Base-by-base conservation (phyloP, 1,284 basidiomycete genomes). In the Pascua sp. region DNA sequence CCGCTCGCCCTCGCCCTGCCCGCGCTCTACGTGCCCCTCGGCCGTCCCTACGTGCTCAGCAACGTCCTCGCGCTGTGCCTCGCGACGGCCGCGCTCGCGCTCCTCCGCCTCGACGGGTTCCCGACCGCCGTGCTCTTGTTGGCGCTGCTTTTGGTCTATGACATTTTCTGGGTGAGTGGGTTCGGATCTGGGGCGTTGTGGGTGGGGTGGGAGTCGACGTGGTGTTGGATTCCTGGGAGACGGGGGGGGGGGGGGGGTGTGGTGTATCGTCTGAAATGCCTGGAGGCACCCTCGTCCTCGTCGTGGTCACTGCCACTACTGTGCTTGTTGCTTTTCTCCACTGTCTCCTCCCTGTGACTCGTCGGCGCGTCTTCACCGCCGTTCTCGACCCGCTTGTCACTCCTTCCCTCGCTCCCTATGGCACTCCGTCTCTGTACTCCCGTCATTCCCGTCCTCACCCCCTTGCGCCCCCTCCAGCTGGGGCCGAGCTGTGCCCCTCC, bases 41-140 rank as follows among this genome's bases (percentile, higher is more conserved):
- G 80, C 51, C 84, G 83, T 70, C 86, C 89, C 42, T 88, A 86
- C 57, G 69, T 92, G 37, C 77, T 92, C 24, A 89, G 86, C 43
- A 88, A 97, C 75, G 71, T 93, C 38, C 81, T 98, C 10, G 89
- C 86, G 0, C 80, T 97, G 42, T 89, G 90, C 0, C 90, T 97
- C 70, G 85, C 89, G 11, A 86, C 89, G 69, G 89, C 88, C 63
- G 88, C 91, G 1, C 80, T 98, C 53, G 83, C 85, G 24, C 77
- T 95, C 57, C 80, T 98, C 67, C 88, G 88, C 71, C 78, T 98
- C 42, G 95, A 98, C 77, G 89, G 88, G 16, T 96, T 98, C 81
- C 79, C 82, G 66, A 97, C 95, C 8, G 95, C 93, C 2, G 82
- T 83, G 53, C 85, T 93, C 56, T 82, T 98, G 13, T 81, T 98